phyloP scores from a whole-genome alignment of 228 moss, liverwort and hornwort genomes.

The Sphagnum fallax region DNA sequence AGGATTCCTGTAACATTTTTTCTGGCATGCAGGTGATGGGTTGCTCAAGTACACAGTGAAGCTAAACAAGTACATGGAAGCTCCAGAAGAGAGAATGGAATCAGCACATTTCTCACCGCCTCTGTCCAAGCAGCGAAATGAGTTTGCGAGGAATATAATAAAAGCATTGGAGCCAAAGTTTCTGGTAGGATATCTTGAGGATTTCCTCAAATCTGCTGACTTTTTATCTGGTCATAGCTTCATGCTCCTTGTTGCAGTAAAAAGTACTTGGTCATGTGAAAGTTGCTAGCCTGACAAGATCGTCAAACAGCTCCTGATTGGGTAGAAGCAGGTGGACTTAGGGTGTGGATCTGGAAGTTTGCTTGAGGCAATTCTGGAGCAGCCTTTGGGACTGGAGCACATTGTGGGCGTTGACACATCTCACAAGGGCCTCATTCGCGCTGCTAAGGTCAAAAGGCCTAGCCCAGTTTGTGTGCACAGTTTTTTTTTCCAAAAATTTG shows the following conservation, averaged over 20 bases:
- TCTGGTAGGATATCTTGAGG: slow-evolving; percentile 35
- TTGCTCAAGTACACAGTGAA: slow-evolving; percentile 65
- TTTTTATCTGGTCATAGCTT: neutral
- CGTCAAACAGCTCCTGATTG: neutral
- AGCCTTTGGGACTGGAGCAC: slow-evolving; percentile 57
- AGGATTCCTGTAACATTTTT: neutral
- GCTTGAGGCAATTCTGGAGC: slow-evolving; percentile 68
- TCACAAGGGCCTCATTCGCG: slow-evolving; percentile 78
- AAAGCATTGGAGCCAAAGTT: slow-evolving; percentile 73
- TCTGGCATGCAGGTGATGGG: slow-evolving; percentile 25
- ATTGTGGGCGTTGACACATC: slow-evolving; percentile 88
- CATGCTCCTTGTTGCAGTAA: neutral
- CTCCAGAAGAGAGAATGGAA: slow-evolving; percentile 93
- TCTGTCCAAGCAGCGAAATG: slow-evolving; percentile 95
- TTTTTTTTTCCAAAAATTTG: neutral
- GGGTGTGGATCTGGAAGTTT: slow-evolving; percentile 98
- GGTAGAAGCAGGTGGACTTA: slow-evolving; percentile 69
- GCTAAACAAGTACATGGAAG: slow-evolving; percentile 69
- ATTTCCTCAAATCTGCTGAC: neutral
- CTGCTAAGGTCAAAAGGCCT: slow-evolving; percentile 62
- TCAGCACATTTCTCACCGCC: slow-evolving; percentile 95
- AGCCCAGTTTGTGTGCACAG: no score
- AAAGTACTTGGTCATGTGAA: neutral
- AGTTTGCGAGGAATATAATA: slow-evolving; percentile 75
- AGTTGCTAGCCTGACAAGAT: neutral